These are phyloP conservation scores for Chenopodium suecicum DNA, from an alignment of 148 eudicot species.

Conservation along the genomic window DNA sequence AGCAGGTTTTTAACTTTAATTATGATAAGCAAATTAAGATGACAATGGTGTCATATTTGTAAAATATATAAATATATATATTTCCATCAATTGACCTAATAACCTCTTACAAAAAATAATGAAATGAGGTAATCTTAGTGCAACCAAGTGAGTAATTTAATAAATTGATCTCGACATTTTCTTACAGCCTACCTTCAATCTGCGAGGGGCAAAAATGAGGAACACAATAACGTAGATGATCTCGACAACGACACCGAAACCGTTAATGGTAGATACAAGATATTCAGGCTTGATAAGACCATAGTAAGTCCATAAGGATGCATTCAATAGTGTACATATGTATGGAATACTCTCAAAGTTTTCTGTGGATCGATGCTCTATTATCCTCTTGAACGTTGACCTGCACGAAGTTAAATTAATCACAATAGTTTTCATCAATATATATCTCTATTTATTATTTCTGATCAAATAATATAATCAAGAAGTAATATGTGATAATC, in stretches of 20 bases:
- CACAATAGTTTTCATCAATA: not conserved
- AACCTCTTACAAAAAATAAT: too few species aligned
- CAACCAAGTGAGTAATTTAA: too few species aligned
- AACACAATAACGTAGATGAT: conserved; percentile 43
- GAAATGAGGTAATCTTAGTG: too few species aligned
- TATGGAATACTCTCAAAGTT: conserved; percentile 63
- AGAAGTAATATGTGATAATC: too few species aligned
- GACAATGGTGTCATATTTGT: too few species aligned
- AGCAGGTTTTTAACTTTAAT: too few species aligned
- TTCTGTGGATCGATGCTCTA: conserved; percentile 42
- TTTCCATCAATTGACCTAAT: too few species aligned
- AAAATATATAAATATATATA: too few species aligned
- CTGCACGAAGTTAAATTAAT: conserved; percentile 25
- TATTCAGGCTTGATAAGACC: conserved; percentile 43
- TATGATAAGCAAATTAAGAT: too few species aligned
- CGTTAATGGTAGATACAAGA: conserved; percentile 60
- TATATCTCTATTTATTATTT: too few species aligned
- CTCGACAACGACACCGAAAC: conserved; percentile 43
- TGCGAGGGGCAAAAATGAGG: conserved; percentile 37
- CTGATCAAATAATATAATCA: too few species aligned
- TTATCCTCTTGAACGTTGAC: conserved; percentile 49
- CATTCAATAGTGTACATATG: conserved; percentile 45
- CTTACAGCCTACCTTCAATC: conserved; percentile 26
- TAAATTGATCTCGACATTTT: too few species aligned
- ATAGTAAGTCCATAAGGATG: conserved; percentile 56